phyloP scores from a whole-genome alignment of 805 yeast species.

The Sungouiella blattae region DNA sequence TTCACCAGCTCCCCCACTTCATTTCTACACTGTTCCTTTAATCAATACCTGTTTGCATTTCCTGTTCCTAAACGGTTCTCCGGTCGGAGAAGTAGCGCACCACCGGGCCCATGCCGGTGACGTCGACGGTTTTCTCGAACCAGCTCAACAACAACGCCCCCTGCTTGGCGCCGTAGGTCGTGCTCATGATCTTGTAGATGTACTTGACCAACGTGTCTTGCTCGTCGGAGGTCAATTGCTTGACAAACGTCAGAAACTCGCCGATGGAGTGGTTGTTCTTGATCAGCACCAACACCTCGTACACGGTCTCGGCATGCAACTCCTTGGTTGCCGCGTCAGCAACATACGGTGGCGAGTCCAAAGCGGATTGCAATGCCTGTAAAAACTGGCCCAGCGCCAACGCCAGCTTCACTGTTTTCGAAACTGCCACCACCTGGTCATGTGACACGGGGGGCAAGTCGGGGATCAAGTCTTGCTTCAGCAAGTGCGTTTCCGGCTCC shows the following conservation, averaged over 20 bases:
- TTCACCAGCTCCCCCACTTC: too few species aligned
- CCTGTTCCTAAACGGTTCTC: slow-evolving; percentile 53
- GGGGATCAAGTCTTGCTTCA: slow-evolving; percentile 61
- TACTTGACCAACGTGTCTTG: slow-evolving; percentile 79
- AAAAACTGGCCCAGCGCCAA: slow-evolving; percentile 69
- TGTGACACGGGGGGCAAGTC: slow-evolving; percentile 42
- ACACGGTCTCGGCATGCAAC: slow-evolving; percentile 44
- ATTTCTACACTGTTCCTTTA: not conserved
- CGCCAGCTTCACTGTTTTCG: slow-evolving; percentile 56
- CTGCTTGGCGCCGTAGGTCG: slow-evolving; percentile 73
- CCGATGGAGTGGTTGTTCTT: slow-evolving; percentile 56
- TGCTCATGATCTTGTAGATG: slow-evolving; percentile 80
- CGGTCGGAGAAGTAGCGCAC: slow-evolving; percentile 84
- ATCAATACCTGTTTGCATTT: not conserved
- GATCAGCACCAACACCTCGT: slow-evolving; percentile 59
- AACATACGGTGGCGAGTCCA: slow-evolving; percentile 80
- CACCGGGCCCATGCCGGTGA: slow-evolving; percentile 85
- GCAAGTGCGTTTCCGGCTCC: slow-evolving; percentile 74
- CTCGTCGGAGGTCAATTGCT: slow-evolving; percentile 56
- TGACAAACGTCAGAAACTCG: slow-evolving; percentile 63
- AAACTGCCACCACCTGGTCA: slow-evolving; percentile 51
- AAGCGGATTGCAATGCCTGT: slow-evolving; percentile 61
- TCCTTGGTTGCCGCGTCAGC: slow-evolving; percentile 57
- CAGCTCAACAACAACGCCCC: slow-evolving; percentile 85
- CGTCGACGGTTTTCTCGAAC: slow-evolving; percentile 86